Conservation (phyloP, 2,329 filamentous ascomycete species). For the Pezicula neosporulosa region DNA sequence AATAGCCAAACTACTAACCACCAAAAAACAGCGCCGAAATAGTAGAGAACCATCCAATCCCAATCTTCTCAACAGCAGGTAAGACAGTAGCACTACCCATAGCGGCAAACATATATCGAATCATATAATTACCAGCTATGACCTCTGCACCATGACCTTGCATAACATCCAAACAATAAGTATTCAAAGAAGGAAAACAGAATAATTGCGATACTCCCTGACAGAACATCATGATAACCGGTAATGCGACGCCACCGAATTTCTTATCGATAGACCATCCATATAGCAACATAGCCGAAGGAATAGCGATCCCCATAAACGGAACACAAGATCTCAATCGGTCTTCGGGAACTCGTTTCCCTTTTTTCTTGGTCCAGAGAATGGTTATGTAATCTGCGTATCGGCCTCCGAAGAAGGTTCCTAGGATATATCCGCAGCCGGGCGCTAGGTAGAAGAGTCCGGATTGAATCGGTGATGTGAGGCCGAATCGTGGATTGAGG, state of each 20-base stretch:
- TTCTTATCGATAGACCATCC: constrained; percentile 55
- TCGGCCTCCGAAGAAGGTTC: constrained; percentile 68
- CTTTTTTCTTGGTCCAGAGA: constrained; percentile 56
- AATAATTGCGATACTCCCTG: constrained; percentile 74
- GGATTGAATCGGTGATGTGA: constrained; percentile 62
- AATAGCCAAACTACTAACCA: constrained; percentile 20
- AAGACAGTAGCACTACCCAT: constrained; percentile 68
- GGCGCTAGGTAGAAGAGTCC: constrained; percentile 75
- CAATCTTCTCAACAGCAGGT: constrained; percentile 69
- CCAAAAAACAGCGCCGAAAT: constrained; percentile 51
- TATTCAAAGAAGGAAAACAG: constrained; percentile 73
- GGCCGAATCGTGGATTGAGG: constrained; percentile 69
- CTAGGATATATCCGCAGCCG: constrained; percentile 64
- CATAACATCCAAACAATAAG: constrained; percentile 82
- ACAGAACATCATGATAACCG: constrained; percentile 70
- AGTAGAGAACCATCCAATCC: constrained; percentile 79
- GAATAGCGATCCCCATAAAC: constrained; percentile 55
- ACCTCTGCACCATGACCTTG: constrained; percentile 68
- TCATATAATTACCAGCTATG: constrained; percentile 75
- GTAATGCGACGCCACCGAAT: constrained; percentile 52
- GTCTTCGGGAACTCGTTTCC: constrained; percentile 64
- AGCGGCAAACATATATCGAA: constrained; percentile 73
- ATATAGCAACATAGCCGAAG: constrained; percentile 64
- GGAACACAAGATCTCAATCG: constrained; percentile 56
- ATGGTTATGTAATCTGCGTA: constrained; percentile 67